Evolutionary conservation across 1,284 basidiomycete species (phyloP), one percentile per base, ranked within the genome.

Genomic region (Papiliotrema laurentii): DNA sequence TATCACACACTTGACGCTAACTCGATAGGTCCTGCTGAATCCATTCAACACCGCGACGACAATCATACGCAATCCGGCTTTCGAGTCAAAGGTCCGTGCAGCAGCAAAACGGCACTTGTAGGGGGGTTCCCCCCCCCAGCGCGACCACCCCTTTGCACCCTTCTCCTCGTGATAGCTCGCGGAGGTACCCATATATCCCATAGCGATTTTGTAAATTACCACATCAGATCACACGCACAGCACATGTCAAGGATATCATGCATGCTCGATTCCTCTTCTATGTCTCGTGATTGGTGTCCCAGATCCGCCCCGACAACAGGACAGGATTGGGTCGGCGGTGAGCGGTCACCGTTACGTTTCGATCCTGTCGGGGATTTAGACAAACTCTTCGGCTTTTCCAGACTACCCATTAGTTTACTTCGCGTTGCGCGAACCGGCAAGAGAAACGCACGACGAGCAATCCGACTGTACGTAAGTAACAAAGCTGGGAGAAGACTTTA

Each of bases 21-120:
- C 35, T 33, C 27, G 3, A 4, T 73, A 96, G 92, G 84, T 86
- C 56, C 79, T 83, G 76, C 60, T 94, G 73, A 96, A 92, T 64
- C 92, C 92, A 10, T 97, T 97, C 74, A 87, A 94, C 66, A 89
- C 86, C 16, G 85, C 87, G 38, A 90, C 94, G 68, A 86, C 83
- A 38, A 75, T 80, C 28, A 90, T 96, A 59, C 80, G 82, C 50
- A 91, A 87, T 66, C 68, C 73, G 9, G 79, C 83, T 14, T 96
- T 97, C 74, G 91, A 97, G 66, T 76, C 77, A 3, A 80, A 87
- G 41, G 85, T 97, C 2, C 79, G 87, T 55, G 82, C 84, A n/a
- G 87, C 85, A 71, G 92, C 92, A 48, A 87, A 85, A 74, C 87
- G 86, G 74, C 77, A 89, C 70, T 74, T 96, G 64, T 91, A 75